A percentile compares a stretch with the other conserved stretches of the same genome.
Evolutionary conservation across 2,329 filamentous ascomycete genomes (phyloP).

Genomic region (Alternaria dauci): DNA sequence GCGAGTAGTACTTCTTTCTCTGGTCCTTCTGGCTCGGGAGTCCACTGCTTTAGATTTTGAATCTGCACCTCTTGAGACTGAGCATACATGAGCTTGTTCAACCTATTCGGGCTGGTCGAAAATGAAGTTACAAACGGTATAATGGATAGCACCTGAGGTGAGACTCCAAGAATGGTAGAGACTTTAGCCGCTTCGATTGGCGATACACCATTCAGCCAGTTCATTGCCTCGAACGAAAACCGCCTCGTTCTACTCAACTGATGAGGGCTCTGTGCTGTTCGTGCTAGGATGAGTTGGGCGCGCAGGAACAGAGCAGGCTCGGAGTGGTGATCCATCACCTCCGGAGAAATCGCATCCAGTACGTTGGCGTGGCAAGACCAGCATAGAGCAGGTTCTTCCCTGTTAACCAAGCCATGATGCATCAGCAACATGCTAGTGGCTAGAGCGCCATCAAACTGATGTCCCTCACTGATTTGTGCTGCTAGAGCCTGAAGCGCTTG

Average conservation of each 20-base stretch:
- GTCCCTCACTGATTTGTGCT: conserved; percentile 38
- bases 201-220: conserved; percentile 36
- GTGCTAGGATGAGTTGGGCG: conserved; percentile 39
- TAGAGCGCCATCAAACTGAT: conserved; percentile 40
- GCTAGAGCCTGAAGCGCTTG: conserved; percentile 42
- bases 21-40: conserved; percentile 30
- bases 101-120: conserved; percentile 20
- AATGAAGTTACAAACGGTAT: conserved; percentile 42
- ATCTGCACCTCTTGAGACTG: conserved; percentile 39
- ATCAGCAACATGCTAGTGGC: conserved; percentile 47
- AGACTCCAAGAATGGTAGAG: conserved; percentile 38
- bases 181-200: conserved; percentile 34
- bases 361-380: conserved; percentile 47
- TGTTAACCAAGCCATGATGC: conserved; percentile 42
- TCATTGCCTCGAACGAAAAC: conserved; percentile 36
- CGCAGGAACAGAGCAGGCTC: conserved; percentile 42
- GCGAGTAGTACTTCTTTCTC: conserved; percentile 39
- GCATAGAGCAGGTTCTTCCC: conserved; percentile 38
- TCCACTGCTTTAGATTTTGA: conserved; percentile 41
- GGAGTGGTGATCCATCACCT: conserved; percentile 33
- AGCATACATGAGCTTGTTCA: conserved; percentile 34
- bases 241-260: conserved; percentile 31
- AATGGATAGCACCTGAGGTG: conserved; percentile 40
- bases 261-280: conserved; percentile 37
- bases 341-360: conserved; percentile 39